Percentiles rank a stretch among this genome's conserved stretches.
phyloP scores from a whole-genome alignment of 2,329 filamentous ascomycete species.

The Botrytis cinerea region DNA sequence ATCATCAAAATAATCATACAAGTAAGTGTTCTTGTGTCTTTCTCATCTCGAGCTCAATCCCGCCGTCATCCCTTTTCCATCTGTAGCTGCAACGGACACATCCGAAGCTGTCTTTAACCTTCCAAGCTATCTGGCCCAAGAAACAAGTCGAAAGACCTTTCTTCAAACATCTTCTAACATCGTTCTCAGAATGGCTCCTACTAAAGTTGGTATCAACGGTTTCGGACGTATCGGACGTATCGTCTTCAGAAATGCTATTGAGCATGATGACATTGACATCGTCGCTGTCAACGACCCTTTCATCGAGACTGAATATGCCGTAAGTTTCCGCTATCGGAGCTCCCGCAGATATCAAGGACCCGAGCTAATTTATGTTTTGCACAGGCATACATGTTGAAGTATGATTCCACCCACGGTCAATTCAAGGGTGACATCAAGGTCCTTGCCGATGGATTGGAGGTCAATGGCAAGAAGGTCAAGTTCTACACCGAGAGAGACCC shows the following conservation, averaged over 20 bases:
- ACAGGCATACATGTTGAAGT: constrained; percentile 99
- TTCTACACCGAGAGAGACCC: constrained; percentile 96
- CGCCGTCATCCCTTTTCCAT: neutral
- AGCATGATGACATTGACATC: constrained; percentile 86
- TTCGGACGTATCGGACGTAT: constrained; percentile 99
- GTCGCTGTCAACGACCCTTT: constrained; percentile 99
- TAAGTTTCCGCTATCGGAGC: constrained; percentile 56
- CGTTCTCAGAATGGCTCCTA: constrained; percentile 49
- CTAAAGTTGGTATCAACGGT: constrained; percentile 97
- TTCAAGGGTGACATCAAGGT: constrained; percentile 91
- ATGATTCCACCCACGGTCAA: constrained; percentile 93
- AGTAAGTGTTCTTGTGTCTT: constrained; percentile 29
- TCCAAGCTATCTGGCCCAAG: constrained; percentile 21
- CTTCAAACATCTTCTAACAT: constrained; percentile 28
- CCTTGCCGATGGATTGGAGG: constrained; percentile 67
- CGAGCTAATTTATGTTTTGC: constrained; percentile 29
- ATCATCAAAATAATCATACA: constrained; percentile 23
- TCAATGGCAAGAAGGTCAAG: constrained; percentile 93
- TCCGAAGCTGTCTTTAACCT: neutral
- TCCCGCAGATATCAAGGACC: constrained; percentile 16
- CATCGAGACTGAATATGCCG: constrained; percentile 96
- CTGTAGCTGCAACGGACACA: constrained; percentile 1
- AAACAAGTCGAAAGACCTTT: constrained; percentile 25
- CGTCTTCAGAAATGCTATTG: constrained; percentile 95
- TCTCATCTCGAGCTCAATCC: neutral